Evolutionary conservation across 2,329 filamentous ascomycete genomes (phyloP).

Genomic region (Diaporthe vaccinii): DNA sequence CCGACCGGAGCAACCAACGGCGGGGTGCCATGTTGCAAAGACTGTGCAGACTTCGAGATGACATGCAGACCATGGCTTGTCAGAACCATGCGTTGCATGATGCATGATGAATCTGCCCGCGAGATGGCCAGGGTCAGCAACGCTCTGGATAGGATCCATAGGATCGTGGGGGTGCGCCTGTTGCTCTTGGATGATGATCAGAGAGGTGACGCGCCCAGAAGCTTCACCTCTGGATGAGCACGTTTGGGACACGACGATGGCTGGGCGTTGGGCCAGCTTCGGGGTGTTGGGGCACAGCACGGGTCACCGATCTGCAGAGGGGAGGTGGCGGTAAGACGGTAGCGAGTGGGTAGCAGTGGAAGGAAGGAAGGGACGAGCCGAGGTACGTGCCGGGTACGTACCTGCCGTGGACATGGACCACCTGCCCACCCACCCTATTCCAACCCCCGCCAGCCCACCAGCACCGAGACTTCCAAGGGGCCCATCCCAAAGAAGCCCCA

Average conservation of each 20-base stretch:
- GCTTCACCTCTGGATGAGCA: constrained; percentile 21
- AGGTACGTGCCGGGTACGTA: constrained; percentile 14
- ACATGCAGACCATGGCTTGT: constrained; percentile 4
- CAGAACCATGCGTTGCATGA: background rate
- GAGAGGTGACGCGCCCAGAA: background rate
- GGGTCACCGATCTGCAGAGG: constrained; percentile 4
- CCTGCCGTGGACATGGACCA: no score
- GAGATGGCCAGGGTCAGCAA: background rate
- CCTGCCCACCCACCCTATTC: background rate
- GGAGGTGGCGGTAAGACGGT: constrained; percentile 23
- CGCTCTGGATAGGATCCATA: background rate
- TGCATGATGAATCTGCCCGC: constrained; percentile 7
- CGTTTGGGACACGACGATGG: background rate
- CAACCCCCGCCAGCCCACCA: background rate
- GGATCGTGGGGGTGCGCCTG: constrained; percentile 4
- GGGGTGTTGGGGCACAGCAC: background rate
- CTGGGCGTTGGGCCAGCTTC: background rate
- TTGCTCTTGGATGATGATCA: background rate
- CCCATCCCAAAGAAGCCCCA: background rate
- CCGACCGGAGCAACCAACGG: background rate
- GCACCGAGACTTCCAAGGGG: background rate
- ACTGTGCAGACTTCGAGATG: constrained; percentile 4
- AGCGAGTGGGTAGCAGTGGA: constrained; percentile 23
- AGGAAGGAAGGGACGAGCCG: constrained; percentile 26
- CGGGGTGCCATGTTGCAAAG: constrained; percentile 15